Evolutionary conservation across 2,329 filamentous ascomycete genomes (phyloP).

Genomic region (Colletotrichum nymphaeae): DNA sequence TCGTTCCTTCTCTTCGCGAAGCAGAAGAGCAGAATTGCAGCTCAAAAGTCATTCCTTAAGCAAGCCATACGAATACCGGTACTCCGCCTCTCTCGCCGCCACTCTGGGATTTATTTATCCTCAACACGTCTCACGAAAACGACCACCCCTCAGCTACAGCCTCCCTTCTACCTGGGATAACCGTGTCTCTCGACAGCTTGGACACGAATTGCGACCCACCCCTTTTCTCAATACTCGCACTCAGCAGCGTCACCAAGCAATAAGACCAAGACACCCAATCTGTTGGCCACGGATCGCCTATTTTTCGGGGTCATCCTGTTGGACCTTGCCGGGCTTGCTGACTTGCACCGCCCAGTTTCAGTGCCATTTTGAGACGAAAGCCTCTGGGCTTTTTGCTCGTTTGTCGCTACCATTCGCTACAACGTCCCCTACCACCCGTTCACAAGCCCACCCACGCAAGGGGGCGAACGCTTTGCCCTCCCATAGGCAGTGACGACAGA

Average conservation of each 20-base stretch:
- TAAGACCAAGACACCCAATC: constrained; percentile 2
- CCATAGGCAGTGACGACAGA: constrained; percentile 13
- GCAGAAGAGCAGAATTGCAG: background rate
- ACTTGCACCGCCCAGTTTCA: constrained; percentile 38
- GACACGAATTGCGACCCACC: constrained; percentile 21
- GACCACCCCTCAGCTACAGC: background rate
- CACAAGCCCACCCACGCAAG: constrained; percentile 7
- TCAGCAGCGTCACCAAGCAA: constrained; percentile 8
- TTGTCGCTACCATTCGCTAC: constrained; percentile 20
- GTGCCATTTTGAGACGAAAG: constrained; percentile 34
- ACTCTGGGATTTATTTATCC: constrained; percentile 4
- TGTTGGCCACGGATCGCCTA: constrained; percentile 23
- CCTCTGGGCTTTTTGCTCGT: constrained; percentile 19
- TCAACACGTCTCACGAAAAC: constrained; percentile 20
- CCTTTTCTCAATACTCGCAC: constrained; percentile 6
- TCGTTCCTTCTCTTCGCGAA: background rate
- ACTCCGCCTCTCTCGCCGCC: constrained; percentile 22
- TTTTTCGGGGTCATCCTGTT: constrained; percentile 26
- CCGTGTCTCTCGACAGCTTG: constrained; percentile 25
- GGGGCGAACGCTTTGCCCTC: constrained; percentile 21
- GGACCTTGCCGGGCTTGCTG: constrained; percentile 14
- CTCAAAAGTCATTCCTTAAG: constrained; percentile 17
- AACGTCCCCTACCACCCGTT: constrained; percentile 14
- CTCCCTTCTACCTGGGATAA: constrained; percentile 17
- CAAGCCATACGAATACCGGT: background rate